Evolutionary conservation across 2,329 filamentous ascomycete genomes (phyloP).

Genomic region (Xylariaceae sp.): DNA sequence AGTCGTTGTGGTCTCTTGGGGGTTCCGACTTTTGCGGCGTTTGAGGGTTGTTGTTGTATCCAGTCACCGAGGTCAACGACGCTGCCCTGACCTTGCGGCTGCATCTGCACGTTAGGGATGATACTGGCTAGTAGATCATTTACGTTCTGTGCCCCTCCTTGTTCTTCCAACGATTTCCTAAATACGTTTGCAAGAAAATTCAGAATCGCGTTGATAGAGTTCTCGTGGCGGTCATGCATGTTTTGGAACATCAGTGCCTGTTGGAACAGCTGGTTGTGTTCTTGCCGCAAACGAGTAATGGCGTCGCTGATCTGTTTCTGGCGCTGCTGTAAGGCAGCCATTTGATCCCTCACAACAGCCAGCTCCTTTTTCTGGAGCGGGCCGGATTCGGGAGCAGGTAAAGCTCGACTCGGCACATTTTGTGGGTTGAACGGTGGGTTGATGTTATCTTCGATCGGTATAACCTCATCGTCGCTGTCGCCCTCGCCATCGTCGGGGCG

Average conservation of each 20-base stretch:
- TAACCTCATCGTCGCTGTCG: constrained; percentile 66
- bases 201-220: constrained; percentile 97
- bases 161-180: constrained; percentile 84
- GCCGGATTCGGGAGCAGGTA: constrained; percentile 43
- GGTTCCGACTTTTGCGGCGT: constrained; percentile 36
- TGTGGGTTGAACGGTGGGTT: constrained; percentile 37
- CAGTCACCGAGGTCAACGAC: constrained; percentile 61
- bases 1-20: constrained; percentile 52
- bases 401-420: constrained; percentile 30
- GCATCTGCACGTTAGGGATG: constrained; percentile 55
- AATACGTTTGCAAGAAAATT: constrained; percentile 97
- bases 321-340: constrained; percentile 77
- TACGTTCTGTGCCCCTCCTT: constrained; percentile 70
- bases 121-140: constrained; percentile 79
- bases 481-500: constrained; percentile 60
- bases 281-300: constrained; percentile 73
- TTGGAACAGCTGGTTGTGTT: constrained; percentile 83
- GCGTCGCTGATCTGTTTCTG: constrained; percentile 82
- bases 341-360: constrained; percentile 70
- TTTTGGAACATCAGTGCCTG: constrained; percentile 87
- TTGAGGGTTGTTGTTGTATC: constrained; percentile 44
- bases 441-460: constrained; percentile 37
- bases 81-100: constrained; percentile 47
- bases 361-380: constrained; percentile 68
- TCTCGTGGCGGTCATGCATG: constrained; percentile 93